These are phyloP conservation scores for Lyophyllum shimeji DNA, from an alignment of 768 basidiomycete genomes.

Conservation along the genomic window DNA sequence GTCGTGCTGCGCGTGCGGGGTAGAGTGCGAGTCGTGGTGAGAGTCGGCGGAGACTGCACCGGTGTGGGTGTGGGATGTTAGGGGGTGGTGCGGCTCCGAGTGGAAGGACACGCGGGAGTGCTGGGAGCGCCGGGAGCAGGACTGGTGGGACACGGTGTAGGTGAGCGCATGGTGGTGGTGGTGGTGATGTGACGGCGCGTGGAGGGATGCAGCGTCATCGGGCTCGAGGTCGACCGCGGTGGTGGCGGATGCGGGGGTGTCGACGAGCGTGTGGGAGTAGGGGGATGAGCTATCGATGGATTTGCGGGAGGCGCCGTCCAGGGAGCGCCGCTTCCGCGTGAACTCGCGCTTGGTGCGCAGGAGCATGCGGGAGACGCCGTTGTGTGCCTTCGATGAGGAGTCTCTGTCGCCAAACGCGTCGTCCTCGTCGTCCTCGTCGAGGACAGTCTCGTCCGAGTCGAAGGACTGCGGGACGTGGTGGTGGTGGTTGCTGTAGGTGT, in stretches of 20 bases:
- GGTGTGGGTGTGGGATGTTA: conserved; percentile 12
- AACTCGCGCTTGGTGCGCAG: conserved; percentile 15
- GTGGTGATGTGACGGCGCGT: background rate
- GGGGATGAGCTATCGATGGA: conserved; percentile 10
- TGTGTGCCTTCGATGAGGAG: conserved; percentile 21
- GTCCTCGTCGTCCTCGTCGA: conserved; percentile 29
- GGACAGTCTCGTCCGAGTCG: conserved; percentile 26
- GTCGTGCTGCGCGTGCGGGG: conserved; percentile 2
- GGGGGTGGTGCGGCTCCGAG: background rate
- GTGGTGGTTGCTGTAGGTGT: too few relatives aligned
- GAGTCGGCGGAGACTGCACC: conserved; percentile 3
- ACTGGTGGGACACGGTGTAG: conserved; percentile 6
- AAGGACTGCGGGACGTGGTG: conserved; percentile 24
- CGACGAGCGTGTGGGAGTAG: conserved; percentile 1
- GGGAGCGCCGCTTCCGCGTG: conserved; percentile 12
- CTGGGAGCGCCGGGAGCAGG: background rate
- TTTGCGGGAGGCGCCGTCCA: conserved; percentile 10
- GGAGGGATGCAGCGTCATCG: conserved; percentile 1
- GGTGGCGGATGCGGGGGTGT: conserved; percentile 7
- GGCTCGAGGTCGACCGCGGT: conserved; percentile 2
- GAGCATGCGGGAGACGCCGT: conserved; percentile 20
- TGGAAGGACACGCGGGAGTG: background rate
- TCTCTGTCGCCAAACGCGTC: conserved; percentile 18
- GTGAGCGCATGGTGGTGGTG: conserved; percentile 1
- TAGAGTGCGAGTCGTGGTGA: conserved; percentile 3